Evolutionary conservation across 225 moss, liverwort and hornwort genomes (phyloP), one percentile per base, ranked within the genome.

Genomic region (Straminergon stramineum): DNA sequence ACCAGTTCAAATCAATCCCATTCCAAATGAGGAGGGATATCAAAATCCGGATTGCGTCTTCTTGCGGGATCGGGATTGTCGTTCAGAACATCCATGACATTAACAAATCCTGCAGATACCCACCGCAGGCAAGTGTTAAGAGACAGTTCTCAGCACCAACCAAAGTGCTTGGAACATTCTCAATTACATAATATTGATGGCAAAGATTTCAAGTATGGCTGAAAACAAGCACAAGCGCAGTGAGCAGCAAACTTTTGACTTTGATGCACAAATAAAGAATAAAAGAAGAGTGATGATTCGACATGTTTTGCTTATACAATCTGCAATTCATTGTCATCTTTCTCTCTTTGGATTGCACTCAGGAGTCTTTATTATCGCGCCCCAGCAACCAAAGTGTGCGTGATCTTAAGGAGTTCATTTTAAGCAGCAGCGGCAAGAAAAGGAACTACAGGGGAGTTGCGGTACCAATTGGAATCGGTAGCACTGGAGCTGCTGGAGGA

Each of bases 1-100:
- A 27, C 81, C 19, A 30, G 58, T 82, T 23, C 13, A 31, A 41
- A 43, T 61, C 21, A 31, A 41, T 45, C 14, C 30, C 6, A 18
- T 32, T 65, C 2, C 17, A 66, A 14, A 45, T 0, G 5, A 13
- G 23, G 7, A 24, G 0, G 8, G 5, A 43, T 37, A 17, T 27
- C 0, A 26, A 35, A 66, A 11, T 9, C 1, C 12, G 0, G 1
- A 2, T 51, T 2, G 35, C 8, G 17, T 5, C 0, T 11, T 37
- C 17, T 83, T 15, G 66, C 37, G 35, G 51, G 5, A 52, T 5
- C 11, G 35, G 17, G 24, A 83, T 83, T 65, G 3, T 17, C 26
- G 9, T 2, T 9, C 37, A 83, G 35, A 26, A 0, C 83, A 23
- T 3, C 1, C 8, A 2, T 6, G 26, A 66, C 12, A 37, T 83